Percentiles rank a stretch among this genome's conserved stretches.
These are phyloP conservation scores for Clitocybe nebularis DNA, from an alignment of 1,284 basidiomycete genomes.

Conservation along the genomic window DNA sequence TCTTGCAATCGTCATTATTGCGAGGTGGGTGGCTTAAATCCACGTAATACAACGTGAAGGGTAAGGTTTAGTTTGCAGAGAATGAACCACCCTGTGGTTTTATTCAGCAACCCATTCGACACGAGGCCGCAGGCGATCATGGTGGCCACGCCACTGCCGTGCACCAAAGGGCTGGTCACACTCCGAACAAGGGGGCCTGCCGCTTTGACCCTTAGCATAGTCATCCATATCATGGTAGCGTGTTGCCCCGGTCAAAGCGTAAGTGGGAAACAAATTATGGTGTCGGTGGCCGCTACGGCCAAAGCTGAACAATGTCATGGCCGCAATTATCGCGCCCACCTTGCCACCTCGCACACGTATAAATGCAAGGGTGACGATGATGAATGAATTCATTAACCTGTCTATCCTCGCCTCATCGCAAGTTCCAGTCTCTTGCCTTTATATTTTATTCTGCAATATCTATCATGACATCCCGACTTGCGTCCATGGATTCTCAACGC, in stretches of 20 bases:
- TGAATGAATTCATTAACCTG: slow-evolving; percentile 3
- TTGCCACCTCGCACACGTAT: slow-evolving; percentile 11
- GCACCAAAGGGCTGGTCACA: not conserved
- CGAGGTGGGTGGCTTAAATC: not conserved
- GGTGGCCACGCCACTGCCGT: slow-evolving; percentile 15
- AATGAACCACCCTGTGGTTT: too few species aligned
- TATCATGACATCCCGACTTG: slow-evolving; percentile 15
- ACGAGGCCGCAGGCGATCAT: slow-evolving; percentile 9
- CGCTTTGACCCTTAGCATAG: slow-evolving; percentile 1
- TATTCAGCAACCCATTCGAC: slow-evolving; percentile 8
- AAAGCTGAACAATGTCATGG: slow-evolving; percentile 11
- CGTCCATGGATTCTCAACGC: slow-evolving; percentile 26
- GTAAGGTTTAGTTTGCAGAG: not conserved
- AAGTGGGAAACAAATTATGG: not conserved
- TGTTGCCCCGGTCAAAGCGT: slow-evolving; percentile 9
- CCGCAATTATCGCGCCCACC: not conserved
- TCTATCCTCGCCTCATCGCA: slow-evolving; percentile 3
- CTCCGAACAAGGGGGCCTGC: not conserved
- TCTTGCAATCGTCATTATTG: too few species aligned
- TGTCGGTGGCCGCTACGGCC: slow-evolving; percentile 3
- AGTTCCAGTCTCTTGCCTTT: slow-evolving; percentile 2
- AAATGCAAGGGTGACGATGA: slow-evolving; percentile 5
- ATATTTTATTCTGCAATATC: slow-evolving; percentile 6
- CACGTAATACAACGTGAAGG: not conserved
- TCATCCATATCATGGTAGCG: too few species aligned